Evolutionary conservation across 345 rosid species (phyloP).

Genomic region (Pistacia atlantica): DNA sequence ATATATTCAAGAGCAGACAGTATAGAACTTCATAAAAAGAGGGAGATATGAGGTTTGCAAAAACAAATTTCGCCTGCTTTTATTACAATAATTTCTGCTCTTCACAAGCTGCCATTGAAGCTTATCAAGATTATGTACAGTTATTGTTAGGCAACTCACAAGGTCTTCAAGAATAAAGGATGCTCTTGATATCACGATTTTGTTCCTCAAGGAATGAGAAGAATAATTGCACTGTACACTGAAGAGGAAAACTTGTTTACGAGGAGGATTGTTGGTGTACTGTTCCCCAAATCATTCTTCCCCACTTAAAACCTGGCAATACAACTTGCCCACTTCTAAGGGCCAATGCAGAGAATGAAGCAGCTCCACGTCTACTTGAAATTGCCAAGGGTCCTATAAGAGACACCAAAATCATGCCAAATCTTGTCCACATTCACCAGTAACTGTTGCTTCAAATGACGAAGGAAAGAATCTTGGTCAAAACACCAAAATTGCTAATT

Average conservation of each 20-base stretch:
- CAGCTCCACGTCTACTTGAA: not conserved
- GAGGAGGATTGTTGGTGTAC: not conserved
- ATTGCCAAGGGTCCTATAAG: not conserved
- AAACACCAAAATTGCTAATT: not conserved
- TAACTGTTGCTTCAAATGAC: not conserved
- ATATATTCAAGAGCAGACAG: too few species aligned
- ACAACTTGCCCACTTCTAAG: not conserved
- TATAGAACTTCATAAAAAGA: too few species aligned
- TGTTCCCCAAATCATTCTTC: not conserved
- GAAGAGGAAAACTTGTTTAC: not conserved
- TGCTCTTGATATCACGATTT: not conserved
- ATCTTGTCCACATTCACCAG: not conserved
- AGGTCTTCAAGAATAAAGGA: not conserved
- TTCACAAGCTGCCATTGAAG: not conserved
- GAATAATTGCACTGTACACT: not conserved
- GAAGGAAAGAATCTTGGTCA: not conserved
- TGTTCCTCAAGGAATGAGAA: not conserved
- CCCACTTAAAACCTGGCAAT: too few species aligned
- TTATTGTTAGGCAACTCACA: not conserved
- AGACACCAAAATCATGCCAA: not conserved
- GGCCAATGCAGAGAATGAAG: not conserved
- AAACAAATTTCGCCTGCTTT: too few species aligned
- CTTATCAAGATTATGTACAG: too few species aligned
- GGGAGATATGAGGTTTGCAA: too few species aligned
- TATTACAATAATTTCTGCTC: not conserved